Base-by-base conservation (phyloP, 1,284 basidiomycete genomes). In the Rhizopogon parksii region DNA sequence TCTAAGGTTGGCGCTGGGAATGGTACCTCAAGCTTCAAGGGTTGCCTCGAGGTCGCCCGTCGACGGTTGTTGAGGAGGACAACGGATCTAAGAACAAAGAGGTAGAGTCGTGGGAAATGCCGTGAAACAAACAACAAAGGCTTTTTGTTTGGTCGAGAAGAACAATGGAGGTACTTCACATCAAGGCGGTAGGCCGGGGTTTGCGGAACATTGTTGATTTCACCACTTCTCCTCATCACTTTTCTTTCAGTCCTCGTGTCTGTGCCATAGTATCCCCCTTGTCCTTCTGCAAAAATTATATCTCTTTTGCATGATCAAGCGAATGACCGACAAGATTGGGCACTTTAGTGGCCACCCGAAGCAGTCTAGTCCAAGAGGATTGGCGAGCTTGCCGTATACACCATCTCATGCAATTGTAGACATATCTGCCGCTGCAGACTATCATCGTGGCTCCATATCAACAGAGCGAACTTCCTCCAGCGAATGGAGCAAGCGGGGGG, bases 381-480 rank as follows among this genome's bases (percentile, higher is more conserved):
- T 52, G 52, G 47, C 56, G 27, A 34, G 27, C 47, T 49, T 48
- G 21, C 47, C 27, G 19, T 49, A 46, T 21, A 30, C 47, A 21
- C 47, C 47, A 9, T 50, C 2, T 46, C 63, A 27, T 46, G 56
- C 46, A n/a, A 25, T 47, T 40, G 9, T 42, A 53, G 4, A 49
- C 53, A 37, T 55, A 60, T 35, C 59, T 47, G 7, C 56, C 46
- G 32, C 61, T 46, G 60, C 64, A 14, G 58, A 64, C 38, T 70
- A 66, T 51, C 74, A 81, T 56, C 71, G 80, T 50, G 79, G 74
- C 5, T 85, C 82, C 2, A 76, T 85, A 62, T 85, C 83, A 0
- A 84, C 82, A 0, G 53, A 77, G 50, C 68, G 79, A 40, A 84
- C 82, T 0, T 82, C 81, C 1, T 56, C 73, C 30, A 83, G 80